A percentile compares a stretch with the other conserved stretches of the same genome.
phyloP scores from a whole-genome alignment of 176 grass and related monocot genomes.

The Aegilops umbellulata region DNA sequence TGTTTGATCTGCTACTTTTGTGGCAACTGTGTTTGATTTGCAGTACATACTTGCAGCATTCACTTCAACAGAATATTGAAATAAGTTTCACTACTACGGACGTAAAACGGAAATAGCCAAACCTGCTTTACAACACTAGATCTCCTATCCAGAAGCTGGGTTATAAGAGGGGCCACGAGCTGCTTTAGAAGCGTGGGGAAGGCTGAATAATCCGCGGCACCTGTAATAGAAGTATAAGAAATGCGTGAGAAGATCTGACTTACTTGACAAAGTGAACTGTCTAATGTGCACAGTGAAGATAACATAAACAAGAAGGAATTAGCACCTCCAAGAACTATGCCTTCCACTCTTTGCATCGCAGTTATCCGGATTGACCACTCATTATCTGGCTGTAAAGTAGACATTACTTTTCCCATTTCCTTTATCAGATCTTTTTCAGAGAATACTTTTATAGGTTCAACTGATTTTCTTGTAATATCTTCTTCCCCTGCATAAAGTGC shows the following conservation, averaged over 20 bases:
- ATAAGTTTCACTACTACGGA: not conserved
- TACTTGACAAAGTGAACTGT: not conserved
- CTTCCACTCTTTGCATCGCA: conserved; percentile 93
- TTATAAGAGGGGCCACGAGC: conserved; percentile 65
- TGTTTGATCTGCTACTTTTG: not conserved
- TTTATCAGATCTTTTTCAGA: conserved; percentile 83
- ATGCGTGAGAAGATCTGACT: not conserved
- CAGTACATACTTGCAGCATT: not conserved
- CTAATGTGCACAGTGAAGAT: not conserved
- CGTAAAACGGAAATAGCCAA: not conserved
- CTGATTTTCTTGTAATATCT: conserved; percentile 49
- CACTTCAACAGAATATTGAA: not conserved
- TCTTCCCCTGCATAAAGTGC: conserved; percentile 51
- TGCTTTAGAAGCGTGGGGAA: conserved; percentile 79
- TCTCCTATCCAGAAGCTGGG: conserved; percentile 80
- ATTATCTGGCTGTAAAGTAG: conserved; percentile 67
- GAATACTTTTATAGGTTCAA: conserved; percentile 74
- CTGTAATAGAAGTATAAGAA: conserved; percentile 30
- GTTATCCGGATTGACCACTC: conserved; percentile 78
- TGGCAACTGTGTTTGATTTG: not conserved
- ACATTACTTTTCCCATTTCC: conserved; percentile 65
- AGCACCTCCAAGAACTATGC: conserved; percentile 81
- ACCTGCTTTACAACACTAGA: conserved; percentile 93
- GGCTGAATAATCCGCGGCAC: conserved; percentile 69
- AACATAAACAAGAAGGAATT: conserved; percentile 5